Conservation (phyloP, 805 yeast genomes). For the Candida easanensis region DNA sequence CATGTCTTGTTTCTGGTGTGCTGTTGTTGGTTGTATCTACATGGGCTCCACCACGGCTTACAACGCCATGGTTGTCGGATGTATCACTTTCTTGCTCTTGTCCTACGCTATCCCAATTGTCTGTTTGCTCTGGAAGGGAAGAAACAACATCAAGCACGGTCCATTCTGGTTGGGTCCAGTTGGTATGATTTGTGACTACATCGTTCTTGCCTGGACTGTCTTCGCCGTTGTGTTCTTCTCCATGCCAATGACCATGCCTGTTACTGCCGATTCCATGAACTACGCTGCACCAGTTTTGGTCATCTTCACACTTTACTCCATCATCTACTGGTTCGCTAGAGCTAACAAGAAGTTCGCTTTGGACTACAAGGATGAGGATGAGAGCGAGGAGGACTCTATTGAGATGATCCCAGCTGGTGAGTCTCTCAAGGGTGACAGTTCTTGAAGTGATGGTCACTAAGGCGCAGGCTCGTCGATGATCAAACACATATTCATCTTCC, state of each 20-base stretch:
- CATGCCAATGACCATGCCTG: slow-evolving; percentile 66
- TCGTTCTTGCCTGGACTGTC: slow-evolving; percentile 53
- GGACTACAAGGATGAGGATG: slow-evolving; percentile 20
- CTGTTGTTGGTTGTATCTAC: slow-evolving; percentile 57
- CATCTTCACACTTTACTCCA: slow-evolving; percentile 42
- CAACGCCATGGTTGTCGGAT: slow-evolving; percentile 60
- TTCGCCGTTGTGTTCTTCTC: slow-evolving; percentile 61
- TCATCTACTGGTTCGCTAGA: slow-evolving; percentile 51
- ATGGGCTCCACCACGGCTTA: slow-evolving; percentile 67
- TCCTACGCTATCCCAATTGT: slow-evolving; percentile 56
- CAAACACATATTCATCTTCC: too few species aligned
- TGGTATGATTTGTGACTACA: slow-evolving; percentile 49
- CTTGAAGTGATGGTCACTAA: too few species aligned
- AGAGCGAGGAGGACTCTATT: background rate
- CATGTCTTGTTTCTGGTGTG: slow-evolving; percentile 50
- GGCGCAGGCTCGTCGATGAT: too few species aligned
- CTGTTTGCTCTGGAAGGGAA: slow-evolving; percentile 46
- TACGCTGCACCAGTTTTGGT: slow-evolving; percentile 58
- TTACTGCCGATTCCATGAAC: slow-evolving; percentile 59
- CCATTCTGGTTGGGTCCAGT: slow-evolving; percentile 64
- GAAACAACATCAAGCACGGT: slow-evolving; percentile 54
- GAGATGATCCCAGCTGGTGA: background rate
- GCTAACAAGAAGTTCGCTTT: slow-evolving; percentile 33
- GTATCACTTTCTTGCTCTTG: slow-evolving; percentile 54
- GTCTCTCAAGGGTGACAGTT: slow-evolving; percentile 1